Evolutionary conservation across 225 moss, liverwort and hornwort genomes (phyloP), one percentile per base, ranked within the genome.

Genomic region (Marchantia polymorpha): DNA sequence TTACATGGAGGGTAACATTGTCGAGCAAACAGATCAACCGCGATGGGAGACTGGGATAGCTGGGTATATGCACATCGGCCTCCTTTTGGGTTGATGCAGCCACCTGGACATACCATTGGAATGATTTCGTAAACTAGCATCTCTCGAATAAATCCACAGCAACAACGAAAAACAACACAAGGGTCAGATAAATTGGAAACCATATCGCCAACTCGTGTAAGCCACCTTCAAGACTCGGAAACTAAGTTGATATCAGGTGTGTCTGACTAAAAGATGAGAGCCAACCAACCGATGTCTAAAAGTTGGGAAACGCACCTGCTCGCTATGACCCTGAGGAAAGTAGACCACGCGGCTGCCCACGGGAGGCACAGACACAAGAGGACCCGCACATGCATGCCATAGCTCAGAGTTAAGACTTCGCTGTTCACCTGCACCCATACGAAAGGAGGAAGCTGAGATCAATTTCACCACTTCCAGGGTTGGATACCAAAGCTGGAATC

Each of bases 371-470:
- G 89, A 85, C 52, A 90, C 89, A 13, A 90, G 84, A 22, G 89
- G 89, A 61, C 89, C 89, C 20, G 89, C 89, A 82, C 89, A 90
- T 22, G 89, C 89, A 66, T 87, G 89, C 89, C 89, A 90, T 1
- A 90, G 83, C 64, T 87, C 89, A n/a, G 89, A 87, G 79, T 90
- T 90, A 64, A 90, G 80, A 75, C 87, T 87, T 77, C 89, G 65
- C 73, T 85, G 85, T 59, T 90, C 89, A 48, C 76, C 87, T 83
- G 82, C 70, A 76, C 22, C 56, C 69, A 82, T 16, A 29, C 58
- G n/a, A 51, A 4, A 39, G 12, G 39, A 55, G 29, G 55, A 26
- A 56, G 17, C 15, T 30, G 25, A 26, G 50, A 30, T 58, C 17
- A 64, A 77, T 6, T 25, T 47, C n/a, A 23, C 20, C 29, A 16